phyloP scores from a whole-genome alignment of 805 yeast genomes.

The Tetrapisispora pingtungensis region DNA sequence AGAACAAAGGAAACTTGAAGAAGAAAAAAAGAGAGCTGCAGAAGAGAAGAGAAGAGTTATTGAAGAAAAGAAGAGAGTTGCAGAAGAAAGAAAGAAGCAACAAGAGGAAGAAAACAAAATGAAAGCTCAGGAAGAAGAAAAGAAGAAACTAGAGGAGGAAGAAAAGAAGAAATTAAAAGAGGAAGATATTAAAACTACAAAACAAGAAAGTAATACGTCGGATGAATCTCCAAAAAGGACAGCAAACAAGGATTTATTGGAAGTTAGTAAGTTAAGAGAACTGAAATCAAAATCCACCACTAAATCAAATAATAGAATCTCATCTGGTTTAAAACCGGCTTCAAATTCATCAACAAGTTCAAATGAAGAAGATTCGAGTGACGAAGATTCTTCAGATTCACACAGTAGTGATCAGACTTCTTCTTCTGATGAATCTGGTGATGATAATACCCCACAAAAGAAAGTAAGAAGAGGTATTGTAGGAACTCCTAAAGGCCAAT shows the following conservation, averaged over 20 bases:
- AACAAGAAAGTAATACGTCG: not conserved
- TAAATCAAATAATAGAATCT: not conserved
- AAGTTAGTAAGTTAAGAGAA: slow-evolving; percentile 41
- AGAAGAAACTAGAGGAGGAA: not conserved
- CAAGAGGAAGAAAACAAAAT: not conserved
- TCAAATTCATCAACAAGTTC: not conserved
- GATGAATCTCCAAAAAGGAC: not conserved
- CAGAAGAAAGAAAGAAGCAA: not conserved
- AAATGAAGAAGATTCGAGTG: not conserved
- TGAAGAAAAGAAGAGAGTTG: not conserved
- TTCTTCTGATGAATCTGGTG: slow-evolving; percentile 13
- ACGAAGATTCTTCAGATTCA: slow-evolving; percentile 2
- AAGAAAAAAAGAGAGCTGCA: not conserved
- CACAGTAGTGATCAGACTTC: slow-evolving; percentile 27
- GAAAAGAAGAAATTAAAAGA: not conserved
- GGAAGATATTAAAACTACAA: not conserved
- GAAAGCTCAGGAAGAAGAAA: too few species aligned
- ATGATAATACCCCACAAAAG: slow-evolving; percentile 8
- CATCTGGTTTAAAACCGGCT: slow-evolving; percentile 1
- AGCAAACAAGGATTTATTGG: not conserved
- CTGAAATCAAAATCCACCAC: slow-evolving; percentile 9
- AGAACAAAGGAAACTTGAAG: not conserved
- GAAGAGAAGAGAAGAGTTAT: too few species aligned
- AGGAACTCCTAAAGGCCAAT: slow-evolving; percentile 35
- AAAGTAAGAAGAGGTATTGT: slow-evolving; percentile 37